A percentile compares a stretch with the other conserved stretches of the same genome.
Conservation (phyloP, 352 stramenopile species). For the Phytophthora nicotianae region DNA sequence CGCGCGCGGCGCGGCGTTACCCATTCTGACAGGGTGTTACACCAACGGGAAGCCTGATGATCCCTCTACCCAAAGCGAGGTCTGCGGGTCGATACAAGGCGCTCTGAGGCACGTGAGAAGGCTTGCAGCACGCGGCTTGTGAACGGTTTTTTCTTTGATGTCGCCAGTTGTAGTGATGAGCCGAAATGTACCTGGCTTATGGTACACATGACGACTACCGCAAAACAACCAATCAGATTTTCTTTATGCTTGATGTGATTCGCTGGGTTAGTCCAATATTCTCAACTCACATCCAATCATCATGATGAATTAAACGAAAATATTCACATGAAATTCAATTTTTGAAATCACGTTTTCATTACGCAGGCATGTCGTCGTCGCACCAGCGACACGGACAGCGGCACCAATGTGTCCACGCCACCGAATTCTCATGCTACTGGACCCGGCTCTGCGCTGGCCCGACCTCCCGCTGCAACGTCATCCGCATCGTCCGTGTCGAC, state of each 20-base stretch:
- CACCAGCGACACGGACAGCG: constrained; percentile 41
- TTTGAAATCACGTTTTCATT: constrained; percentile 13
- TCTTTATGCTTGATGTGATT: too few relatives aligned
- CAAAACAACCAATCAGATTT: not conserved
- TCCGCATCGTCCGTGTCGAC: constrained; percentile 27
- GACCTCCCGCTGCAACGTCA: constrained; percentile 9
- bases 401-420: constrained; percentile 33
- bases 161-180: constrained; percentile 31
- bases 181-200: constrained; percentile 1
- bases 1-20: constrained; percentile 81
- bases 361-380: constrained; percentile 29
- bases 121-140: not conserved
- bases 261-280: not conserved
- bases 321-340: constrained; percentile 7
- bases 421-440: constrained; percentile 32
- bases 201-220: not conserved
- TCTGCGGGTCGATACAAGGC: not conserved
- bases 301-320: not conserved
- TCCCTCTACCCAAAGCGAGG: constrained; percentile 8
- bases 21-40: constrained; percentile 45
- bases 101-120: constrained; percentile 5
- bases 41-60: constrained; percentile 5
- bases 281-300: constrained; percentile 1
- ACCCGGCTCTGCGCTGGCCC: constrained; percentile 3
- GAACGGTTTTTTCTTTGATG: constrained; percentile 27